A percentile compares a stretch with the other conserved stretches of the same genome.
Evolutionary conservation across 169 alveolate species (phyloP).

Genomic region (Prorocentrum cordatum): DNA sequence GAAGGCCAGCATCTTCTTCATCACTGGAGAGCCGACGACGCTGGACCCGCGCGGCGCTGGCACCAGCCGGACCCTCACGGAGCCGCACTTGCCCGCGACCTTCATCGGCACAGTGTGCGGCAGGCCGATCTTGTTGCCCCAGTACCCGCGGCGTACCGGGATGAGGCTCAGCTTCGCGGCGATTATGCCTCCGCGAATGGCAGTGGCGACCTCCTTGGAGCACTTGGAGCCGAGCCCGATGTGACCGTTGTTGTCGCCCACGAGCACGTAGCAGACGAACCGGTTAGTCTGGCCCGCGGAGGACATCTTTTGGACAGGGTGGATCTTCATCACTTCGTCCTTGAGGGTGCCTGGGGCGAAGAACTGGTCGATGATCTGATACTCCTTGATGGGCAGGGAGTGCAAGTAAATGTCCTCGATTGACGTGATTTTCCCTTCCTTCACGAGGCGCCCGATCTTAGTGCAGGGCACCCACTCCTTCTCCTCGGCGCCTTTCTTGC

Average conservation of each 20-base stretch:
- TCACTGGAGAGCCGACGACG: conserved; percentile 55
- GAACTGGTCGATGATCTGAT: conserved; percentile 91
- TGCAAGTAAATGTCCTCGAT: conserved; percentile 98
- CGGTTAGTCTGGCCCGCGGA: conserved; percentile 99
- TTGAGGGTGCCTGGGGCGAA: conserved; percentile 86
- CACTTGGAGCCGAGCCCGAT: conserved; percentile 81
- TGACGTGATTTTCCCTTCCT: conserved; percentile 89
- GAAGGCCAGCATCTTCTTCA: conserved; percentile 76
- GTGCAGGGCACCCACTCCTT: conserved; percentile 98
- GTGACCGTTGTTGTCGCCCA: conserved; percentile 85
- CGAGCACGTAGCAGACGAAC: conserved; percentile 98
- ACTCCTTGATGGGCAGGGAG: conserved; percentile 98
- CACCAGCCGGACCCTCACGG: conserved; percentile 98
- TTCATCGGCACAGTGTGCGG: conserved; percentile 99
- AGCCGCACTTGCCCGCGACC: conserved; percentile 98
- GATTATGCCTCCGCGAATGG: conserved; percentile 99
- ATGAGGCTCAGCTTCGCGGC: conserved; percentile 97
- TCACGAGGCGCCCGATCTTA: conserved; percentile 97
- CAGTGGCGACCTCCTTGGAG: conserved; percentile 99
- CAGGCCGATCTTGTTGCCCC: conserved; percentile 99
- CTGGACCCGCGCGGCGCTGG: conserved; percentile 99
- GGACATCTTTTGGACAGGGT: conserved; percentile 99
- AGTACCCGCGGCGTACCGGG: conserved; percentile 99
- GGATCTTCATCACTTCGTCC: conserved; percentile 98
- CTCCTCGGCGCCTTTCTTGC: conserved; percentile 79